These are phyloP conservation scores for Sclerotinia spermophila DNA, from an alignment of 2,329 filamentous ascomycete species.

Conservation along the genomic window DNA sequence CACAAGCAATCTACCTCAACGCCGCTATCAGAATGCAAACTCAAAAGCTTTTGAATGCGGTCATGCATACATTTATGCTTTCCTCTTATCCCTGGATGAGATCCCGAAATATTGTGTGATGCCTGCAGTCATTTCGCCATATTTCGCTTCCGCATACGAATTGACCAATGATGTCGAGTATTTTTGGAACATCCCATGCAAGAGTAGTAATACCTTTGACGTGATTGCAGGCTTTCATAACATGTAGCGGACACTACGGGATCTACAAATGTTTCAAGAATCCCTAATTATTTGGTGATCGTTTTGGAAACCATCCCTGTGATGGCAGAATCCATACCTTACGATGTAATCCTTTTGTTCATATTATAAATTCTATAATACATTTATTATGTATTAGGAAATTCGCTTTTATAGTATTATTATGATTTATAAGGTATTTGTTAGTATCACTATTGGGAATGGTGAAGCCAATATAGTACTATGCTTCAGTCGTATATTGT, in stretches of 20 bases:
- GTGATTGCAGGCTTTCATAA: conserved; percentile 10
- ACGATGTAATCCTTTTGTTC: no score
- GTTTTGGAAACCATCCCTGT: background rate
- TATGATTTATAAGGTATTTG: no score
- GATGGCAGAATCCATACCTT: no score
- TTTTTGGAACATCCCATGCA: background rate
- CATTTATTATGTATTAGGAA: no score
- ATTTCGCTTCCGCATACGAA: background rate
- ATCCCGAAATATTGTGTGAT: conserved; percentile 13
- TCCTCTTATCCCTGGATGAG: background rate
- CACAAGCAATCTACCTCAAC: background rate
- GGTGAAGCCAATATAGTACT: no score
- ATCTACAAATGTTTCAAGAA: background rate
- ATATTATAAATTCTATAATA: no score
- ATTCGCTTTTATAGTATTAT: no score
- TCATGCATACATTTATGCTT: background rate
- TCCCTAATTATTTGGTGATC: background rate
- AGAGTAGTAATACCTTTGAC: background rate
- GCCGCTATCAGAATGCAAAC: background rate
- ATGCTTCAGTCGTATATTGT: no score
- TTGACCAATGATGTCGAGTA: background rate
- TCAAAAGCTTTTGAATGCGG: no score
- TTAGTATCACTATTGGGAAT: no score
- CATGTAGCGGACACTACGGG: background rate
- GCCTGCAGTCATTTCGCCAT: conserved; percentile 9